Evolutionary conservation across 2,329 filamentous ascomycete species (phyloP).

Genomic region (Phaeosphaeria sp.): DNA sequence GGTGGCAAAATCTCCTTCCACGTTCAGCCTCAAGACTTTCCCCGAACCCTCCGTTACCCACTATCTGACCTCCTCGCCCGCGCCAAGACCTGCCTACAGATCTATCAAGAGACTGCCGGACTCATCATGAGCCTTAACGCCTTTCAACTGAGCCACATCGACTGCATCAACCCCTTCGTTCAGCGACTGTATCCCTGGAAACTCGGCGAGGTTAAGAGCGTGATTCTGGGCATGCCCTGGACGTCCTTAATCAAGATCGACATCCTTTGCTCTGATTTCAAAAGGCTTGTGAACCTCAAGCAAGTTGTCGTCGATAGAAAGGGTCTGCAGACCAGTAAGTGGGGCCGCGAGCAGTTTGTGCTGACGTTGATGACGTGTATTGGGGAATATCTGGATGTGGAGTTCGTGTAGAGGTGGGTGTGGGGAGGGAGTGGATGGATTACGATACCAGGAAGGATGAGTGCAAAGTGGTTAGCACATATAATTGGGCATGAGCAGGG

Average conservation of each 20-base stretch:
- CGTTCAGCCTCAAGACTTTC: not conserved
- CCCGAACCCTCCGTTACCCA: not conserved
- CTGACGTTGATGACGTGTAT: not conserved
- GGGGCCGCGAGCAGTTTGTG: not conserved
- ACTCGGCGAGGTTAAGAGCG: not conserved
- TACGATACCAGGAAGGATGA: too few species aligned
- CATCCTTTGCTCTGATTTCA: not conserved
- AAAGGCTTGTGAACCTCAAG: not conserved
- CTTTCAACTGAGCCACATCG: not conserved
- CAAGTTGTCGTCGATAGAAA: not conserved
- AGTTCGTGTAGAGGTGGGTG: not conserved
- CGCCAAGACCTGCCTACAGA: not conserved
- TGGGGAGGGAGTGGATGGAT: not conserved
- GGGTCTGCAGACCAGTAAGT: not conserved
- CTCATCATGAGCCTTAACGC: not conserved
- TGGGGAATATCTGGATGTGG: not conserved
- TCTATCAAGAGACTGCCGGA: not conserved
- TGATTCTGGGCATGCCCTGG: not conserved
- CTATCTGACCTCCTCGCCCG: not conserved
- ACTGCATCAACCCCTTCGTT: not conserved
- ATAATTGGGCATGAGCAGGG: too few species aligned
- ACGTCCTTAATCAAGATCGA: not conserved
- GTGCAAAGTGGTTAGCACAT: too few species aligned
- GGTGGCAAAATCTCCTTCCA: not conserved
- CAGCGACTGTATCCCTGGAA: not conserved